Evolutionary conservation across 805 yeast species (phyloP), one percentile per base, ranked within the genome.

Genomic region (Saccharomycopsis sp.): DNA sequence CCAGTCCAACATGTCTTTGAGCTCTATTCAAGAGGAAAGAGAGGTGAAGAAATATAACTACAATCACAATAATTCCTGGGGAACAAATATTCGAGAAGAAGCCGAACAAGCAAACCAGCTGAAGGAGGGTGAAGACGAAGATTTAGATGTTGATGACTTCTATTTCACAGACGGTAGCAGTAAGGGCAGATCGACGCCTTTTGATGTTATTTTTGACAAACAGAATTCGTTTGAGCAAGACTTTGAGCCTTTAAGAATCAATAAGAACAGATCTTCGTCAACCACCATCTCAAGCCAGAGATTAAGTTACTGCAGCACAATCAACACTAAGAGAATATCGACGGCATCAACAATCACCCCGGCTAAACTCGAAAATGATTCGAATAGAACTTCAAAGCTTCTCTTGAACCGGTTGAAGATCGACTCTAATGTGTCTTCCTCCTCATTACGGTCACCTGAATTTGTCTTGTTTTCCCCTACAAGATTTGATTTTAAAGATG

Each of bases 301-400:
- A 50, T 5, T 24, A 5, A 50, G 34, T 22, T 24, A 24, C 17
- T 24, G 53, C 53, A n/a, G 29, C 24, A 24, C 53, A n/a, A 24
- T 50, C 24, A 53, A 47, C 20, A 52, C 17, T 9, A 38, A 51
- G 25, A 52, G 61, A 53, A 14, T 54, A 12, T 58, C 62, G 2
- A 50, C 59, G 14, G 59, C 63, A n/a, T 58, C 61, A 20, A 61
- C 63, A 20, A 54, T 61, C 29, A 61, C 63, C 34, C 59, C 61
- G 12, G 19, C 47, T 22, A 54, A 51, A 3, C 38, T 29, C 38
- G 38, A 29, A 29, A 17, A 38, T 12, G 44, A 53, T 3, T 51
- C 20, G n/a, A 58, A 50, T 47, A 42, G 62, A 54, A 56, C 60
- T 9, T 57, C 60, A 14, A 54, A 61, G 44, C 56, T 61, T 19